phyloP scores from a whole-genome alignment of 139 green algal species.

The Zygnema circumcarinatum region DNA sequence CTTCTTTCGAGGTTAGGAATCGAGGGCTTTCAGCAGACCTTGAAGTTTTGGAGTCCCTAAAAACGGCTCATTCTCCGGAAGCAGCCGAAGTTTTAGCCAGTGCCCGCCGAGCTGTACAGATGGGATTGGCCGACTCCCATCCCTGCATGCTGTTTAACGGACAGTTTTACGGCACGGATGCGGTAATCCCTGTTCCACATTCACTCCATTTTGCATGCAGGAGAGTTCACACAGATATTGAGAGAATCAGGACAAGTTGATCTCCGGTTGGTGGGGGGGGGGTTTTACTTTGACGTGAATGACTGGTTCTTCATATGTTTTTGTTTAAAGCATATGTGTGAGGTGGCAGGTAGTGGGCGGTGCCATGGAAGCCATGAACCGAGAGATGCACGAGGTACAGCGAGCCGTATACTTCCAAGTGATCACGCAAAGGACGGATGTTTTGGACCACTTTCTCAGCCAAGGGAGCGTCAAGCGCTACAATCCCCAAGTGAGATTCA shows the following conservation, averaged over 20 bases:
- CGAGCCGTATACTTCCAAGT: conserved; percentile 67
- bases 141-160: conserved; percentile 57
- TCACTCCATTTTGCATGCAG: no score
- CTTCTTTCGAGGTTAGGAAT: no score
- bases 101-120: background rate
- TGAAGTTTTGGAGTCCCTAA: background rate
- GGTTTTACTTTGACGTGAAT: no score
- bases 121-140: conserved; percentile 21
- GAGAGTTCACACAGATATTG: no score
- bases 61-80: background rate
- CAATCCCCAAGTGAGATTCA: conserved; percentile 63
- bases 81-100: background rate
- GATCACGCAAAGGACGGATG: conserved; percentile 56
- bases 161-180: conserved; percentile 31
- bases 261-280: no score
- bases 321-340: no score
- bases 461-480: conserved; percentile 61
- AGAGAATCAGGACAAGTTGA: no score
- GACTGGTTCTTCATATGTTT: no score
- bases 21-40: background rate
- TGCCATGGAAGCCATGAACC: conserved; percentile 41
- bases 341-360: background rate
- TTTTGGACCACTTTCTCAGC: conserved; percentile 69
- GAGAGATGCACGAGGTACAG: conserved; percentile 67
- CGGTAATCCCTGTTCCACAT: background rate